Conservation (phyloP, 331 rosid species). For the Ulmus americana region DNA sequence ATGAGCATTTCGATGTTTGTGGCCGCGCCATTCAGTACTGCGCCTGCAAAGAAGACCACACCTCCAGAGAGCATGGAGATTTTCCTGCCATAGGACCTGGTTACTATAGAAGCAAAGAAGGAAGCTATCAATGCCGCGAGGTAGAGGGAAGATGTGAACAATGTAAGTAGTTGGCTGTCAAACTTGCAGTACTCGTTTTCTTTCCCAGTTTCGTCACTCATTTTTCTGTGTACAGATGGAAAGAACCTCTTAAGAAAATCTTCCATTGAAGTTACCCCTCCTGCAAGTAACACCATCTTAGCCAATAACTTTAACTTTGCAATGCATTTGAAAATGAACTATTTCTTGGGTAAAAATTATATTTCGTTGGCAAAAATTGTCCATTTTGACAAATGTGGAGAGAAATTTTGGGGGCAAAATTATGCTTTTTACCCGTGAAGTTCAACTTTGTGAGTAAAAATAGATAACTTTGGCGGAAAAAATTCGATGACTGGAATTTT, state of each 20-base stretch:
- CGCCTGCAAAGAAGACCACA: constrained; percentile 26
- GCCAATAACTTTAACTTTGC: too few species aligned
- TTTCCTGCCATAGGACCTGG: constrained; percentile 26
- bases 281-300: constrained; percentile 9
- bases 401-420: too few species aligned
- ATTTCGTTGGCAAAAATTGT: too few species aligned
- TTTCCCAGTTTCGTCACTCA: neutral
- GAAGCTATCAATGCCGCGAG: constrained; percentile 31
- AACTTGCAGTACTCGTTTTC: constrained; percentile 25
- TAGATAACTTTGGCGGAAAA: too few species aligned
- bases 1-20: constrained; percentile 15
- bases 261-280: constrained; percentile 33
- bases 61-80: constrained; percentile 28
- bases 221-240: constrained; percentile 14
- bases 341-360: too few species aligned
- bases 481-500: too few species aligned
- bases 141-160: constrained; percentile 33
- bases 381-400: too few species aligned
- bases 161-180: constrained; percentile 15
- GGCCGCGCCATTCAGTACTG: constrained; percentile 17
- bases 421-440: too few species aligned
- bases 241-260: constrained; percentile 16
- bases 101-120: constrained; percentile 26
- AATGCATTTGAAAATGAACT: too few species aligned
- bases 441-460: too few species aligned